Base-by-base conservation (phyloP, 768 basidiomycete species). In the Kwoniella sp. region DNA sequence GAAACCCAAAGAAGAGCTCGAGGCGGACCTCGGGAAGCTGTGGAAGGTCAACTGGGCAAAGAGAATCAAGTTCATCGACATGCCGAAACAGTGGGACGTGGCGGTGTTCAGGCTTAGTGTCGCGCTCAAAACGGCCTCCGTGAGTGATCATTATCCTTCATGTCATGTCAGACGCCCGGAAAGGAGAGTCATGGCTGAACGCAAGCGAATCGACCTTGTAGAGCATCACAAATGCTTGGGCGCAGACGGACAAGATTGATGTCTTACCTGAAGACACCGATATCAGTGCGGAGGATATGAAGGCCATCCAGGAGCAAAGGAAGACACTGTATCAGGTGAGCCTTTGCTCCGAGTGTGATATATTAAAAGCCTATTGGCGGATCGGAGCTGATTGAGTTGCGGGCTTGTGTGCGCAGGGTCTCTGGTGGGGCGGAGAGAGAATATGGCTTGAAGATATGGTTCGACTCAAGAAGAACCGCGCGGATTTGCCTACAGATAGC, bases 401-500 rank as follows among this genome's bases (percentile, higher is more conserved):
- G n/a, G n/a, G n/a, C n/a, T n/a, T n/a, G n/a, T n/a, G n/a, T 37
- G 41, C 17, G 17, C 63, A 78, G 73, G 78, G 55, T 83, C 87
- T 93, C 8, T 95, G 91, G 91, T 90, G 90, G 89, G 93, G 93
- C 8, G 86, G 88, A 0, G 92, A 93, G 74, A 85, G 90, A 30
- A 90, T 93, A 58, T 95, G 92, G 92, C 83, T 85, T 4, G 90
- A 89, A 64, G 92, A 95, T 67, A 85, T 93, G 61, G 86, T 93
- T 38, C 86, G 92, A 25, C 83, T 95, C 55, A 69, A 69, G 57
- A 74, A 73, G 55, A 23, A 51, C 22, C 57, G 75, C 29, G 34
- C 13, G 22, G 66, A 70, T 20, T 23, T 79, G 31, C 72, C 75
- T 4, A 17, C 51, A 4, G 71, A 66, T 28, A 45, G 11, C 9